phyloP scores from a whole-genome alignment of 2,329 filamentous ascomycete genomes.

The Emergomyces pasteurianus region DNA sequence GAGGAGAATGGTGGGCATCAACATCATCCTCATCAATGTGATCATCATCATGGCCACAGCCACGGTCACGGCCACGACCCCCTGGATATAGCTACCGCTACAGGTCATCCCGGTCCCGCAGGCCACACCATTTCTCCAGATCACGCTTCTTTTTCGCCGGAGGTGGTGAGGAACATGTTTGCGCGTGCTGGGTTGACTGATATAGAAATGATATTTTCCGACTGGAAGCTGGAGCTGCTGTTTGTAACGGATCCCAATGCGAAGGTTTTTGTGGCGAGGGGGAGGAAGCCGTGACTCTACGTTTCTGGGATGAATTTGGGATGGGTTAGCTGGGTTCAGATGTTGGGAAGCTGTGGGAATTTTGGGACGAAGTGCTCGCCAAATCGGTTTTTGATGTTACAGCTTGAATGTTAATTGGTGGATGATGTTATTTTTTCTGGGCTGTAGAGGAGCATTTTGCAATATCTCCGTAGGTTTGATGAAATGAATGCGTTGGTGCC shows the following conservation, averaged over 20 bases:
- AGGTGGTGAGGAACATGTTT: constrained; percentile 5
- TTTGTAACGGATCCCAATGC: constrained; percentile 5
- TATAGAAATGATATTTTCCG: constrained; percentile 7
- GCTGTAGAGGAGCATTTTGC: too few relatives aligned
- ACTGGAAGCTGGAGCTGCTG: constrained; percentile 5
- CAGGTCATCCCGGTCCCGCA: neutral
- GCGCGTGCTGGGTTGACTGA: neutral
- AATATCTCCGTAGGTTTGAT: too few relatives aligned
- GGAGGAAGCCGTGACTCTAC: constrained; percentile 4
- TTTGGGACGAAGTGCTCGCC: neutral
- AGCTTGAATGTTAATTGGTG: neutral
- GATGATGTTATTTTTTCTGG: too few relatives aligned
- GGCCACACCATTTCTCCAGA: constrained; percentile 9
- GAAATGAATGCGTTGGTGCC: neutral
- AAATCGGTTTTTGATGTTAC: neutral
- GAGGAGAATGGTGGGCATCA: neutral
- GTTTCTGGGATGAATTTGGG: neutral
- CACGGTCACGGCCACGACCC: neutral
- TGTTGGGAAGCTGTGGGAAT: neutral
- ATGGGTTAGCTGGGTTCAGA: neutral
- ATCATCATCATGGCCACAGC: neutral
- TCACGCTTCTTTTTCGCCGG: constrained; percentile 5
- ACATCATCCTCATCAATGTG: neutral
- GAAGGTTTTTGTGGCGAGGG: constrained; percentile 9
- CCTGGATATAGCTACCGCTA: neutral